A percentile compares a stretch with the other conserved stretches of the same genome.
These are phyloP conservation scores for Alternaria triticina DNA, from an alignment of 2,329 filamentous ascomycete species.

Conservation along the genomic window DNA sequence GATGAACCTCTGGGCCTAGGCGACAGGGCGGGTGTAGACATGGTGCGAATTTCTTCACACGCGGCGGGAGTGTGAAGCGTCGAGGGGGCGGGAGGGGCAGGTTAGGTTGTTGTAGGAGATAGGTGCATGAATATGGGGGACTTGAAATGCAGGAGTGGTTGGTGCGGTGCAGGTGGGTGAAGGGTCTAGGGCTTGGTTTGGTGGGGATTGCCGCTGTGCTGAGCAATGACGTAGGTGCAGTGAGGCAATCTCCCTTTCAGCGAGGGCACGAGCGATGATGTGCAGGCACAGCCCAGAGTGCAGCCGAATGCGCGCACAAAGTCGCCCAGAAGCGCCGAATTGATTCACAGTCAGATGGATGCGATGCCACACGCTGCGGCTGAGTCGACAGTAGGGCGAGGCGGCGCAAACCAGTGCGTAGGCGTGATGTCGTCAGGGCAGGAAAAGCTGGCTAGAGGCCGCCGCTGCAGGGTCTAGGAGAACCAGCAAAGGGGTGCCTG, in stretches of 20 bases:
- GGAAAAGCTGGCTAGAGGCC: constrained; percentile 2
- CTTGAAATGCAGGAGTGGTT: constrained; percentile 10
- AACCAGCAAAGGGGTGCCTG: not conserved
- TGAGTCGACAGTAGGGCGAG: not conserved
- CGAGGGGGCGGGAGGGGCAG: constrained; percentile 13
- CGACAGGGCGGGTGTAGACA: constrained; percentile 47
- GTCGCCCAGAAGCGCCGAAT: not conserved
- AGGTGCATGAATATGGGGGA: constrained; percentile 33
- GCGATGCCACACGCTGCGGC: constrained; percentile 1
- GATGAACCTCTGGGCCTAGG: constrained; percentile 40
- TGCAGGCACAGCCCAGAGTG: constrained; percentile 7
- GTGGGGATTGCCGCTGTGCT: constrained; percentile 14
- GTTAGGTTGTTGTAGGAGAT: constrained; percentile 18
- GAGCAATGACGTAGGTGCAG: constrained; percentile 9
- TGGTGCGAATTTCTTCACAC: constrained; percentile 19
- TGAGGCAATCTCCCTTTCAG: constrained; percentile 5
- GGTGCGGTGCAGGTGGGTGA: constrained; percentile 1
- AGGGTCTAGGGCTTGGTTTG: constrained; percentile 6
- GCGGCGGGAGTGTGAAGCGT: constrained; percentile 17
- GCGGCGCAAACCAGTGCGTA: not conserved
- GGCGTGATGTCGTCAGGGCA: not conserved
- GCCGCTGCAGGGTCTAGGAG: constrained; percentile 8
- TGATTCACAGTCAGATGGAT: not conserved
- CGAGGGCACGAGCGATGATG: constrained; percentile 4
- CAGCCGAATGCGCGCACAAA: not conserved